A percentile compares a stretch with the other conserved stretches of the same genome.
These are phyloP conservation scores for Leishmania turanica DNA, from an alignment of 208 protist genomes.

Conservation along the genomic window DNA sequence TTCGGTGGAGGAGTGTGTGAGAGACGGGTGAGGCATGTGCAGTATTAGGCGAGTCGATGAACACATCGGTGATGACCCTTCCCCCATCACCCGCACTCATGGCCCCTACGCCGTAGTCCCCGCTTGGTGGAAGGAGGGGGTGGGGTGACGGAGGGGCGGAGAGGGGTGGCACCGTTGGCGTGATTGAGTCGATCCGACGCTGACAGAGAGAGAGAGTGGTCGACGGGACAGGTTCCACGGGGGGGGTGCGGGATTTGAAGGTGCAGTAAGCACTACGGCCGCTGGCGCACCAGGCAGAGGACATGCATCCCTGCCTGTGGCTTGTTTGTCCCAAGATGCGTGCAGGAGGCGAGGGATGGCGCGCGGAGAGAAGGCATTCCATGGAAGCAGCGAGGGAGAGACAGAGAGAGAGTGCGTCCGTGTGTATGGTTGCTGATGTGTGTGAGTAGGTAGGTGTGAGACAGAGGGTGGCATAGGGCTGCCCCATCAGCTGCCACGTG, in stretches of 20 bases:
- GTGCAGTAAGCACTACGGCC: background rate
- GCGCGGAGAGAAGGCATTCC: background rate
- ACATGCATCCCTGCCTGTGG: background rate
- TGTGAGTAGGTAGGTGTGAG: background rate
- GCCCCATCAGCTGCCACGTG: background rate
- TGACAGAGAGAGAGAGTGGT: background rate
- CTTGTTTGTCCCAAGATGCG: background rate
- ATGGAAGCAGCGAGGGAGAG: background rate
- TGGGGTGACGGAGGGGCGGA: background rate
- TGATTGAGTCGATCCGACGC: background rate
- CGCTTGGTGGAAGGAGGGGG: background rate
- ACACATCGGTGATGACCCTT: background rate
- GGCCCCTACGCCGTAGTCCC: background rate
- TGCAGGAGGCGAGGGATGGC: background rate
- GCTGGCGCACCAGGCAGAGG: background rate
- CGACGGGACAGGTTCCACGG: background rate
- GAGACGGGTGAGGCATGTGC: background rate
- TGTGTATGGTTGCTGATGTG: background rate
- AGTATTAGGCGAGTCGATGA: background rate
- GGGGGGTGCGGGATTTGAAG: background rate
- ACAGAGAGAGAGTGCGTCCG: background rate
- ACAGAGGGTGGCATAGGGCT: background rate
- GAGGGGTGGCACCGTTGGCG: background rate
- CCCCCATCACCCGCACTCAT: background rate
- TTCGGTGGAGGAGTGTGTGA: background rate